A percentile compares a stretch with the other conserved stretches of the same genome.
Evolutionary conservation across 108 stramenopile species (phyloP).

Genomic region (Skeletonema grethae): DNA sequence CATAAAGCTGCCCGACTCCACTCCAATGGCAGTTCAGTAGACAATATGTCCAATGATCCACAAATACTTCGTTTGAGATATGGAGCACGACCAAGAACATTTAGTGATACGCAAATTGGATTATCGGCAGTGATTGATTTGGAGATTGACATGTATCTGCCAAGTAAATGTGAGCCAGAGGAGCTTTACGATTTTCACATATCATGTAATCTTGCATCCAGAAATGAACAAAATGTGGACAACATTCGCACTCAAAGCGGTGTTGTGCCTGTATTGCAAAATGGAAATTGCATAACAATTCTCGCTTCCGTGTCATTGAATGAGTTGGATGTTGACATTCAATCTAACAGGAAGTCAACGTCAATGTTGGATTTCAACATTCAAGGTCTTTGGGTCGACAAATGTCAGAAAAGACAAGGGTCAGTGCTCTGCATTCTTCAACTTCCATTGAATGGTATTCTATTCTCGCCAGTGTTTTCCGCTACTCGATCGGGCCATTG

Average conservation of each 20-base stretch:
- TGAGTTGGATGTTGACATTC: constrained; percentile 17
- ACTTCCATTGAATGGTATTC: constrained; percentile 18
- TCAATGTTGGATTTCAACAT: constrained; percentile 37
- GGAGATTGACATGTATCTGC: constrained; percentile 39
- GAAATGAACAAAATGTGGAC: not conserved
- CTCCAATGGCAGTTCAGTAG: not conserved
- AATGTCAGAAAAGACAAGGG: constrained; percentile 22
- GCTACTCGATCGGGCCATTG: constrained; percentile 21
- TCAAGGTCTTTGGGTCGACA: constrained; percentile 34
- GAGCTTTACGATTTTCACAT: constrained; percentile 43
- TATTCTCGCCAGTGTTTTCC: constrained; percentile 19
- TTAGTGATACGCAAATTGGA: constrained; percentile 14
- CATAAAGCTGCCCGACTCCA: constrained; percentile 19
- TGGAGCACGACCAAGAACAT: constrained; percentile 40
- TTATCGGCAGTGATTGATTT: constrained; percentile 42
- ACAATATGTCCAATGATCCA: constrained; percentile 9
- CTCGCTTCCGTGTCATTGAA: constrained; percentile 37
- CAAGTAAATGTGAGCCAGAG: not conserved
- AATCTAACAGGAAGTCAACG: not conserved
- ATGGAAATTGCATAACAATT: constrained; percentile 42
- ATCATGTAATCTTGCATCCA: constrained; percentile 28
- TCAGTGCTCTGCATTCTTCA: constrained; percentile 32
- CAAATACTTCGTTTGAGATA: constrained; percentile 31
- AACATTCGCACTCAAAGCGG: constrained; percentile 39
- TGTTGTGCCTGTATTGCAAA: constrained; percentile 32